Evolutionary conservation across 2,329 filamentous ascomycete genomes (phyloP).

Genomic region (Lachnellula cervina): DNA sequence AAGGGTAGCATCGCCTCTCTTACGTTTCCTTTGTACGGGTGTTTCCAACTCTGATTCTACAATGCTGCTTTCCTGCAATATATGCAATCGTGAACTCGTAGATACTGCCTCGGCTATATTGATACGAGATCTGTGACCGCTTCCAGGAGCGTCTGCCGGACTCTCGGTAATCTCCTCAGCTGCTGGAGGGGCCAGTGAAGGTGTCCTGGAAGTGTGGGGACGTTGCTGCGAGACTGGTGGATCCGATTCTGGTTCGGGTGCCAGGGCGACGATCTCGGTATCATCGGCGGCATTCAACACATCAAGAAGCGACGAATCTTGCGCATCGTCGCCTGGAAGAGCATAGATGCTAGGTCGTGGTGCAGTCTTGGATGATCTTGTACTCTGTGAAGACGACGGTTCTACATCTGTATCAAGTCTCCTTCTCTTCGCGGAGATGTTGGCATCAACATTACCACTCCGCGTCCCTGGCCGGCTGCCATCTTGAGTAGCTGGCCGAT

Average conservation of each 20-base stretch:
- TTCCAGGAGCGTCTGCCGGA: conserved; percentile 50
- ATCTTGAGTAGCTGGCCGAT: conserved; percentile 1
- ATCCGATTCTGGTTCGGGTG: neutral
- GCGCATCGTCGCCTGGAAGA: conserved; percentile 16
- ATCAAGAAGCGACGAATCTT: conserved; percentile 5
- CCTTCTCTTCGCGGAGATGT: conserved; percentile 31
- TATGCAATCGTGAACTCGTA: conserved; percentile 15
- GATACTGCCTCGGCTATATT: conserved; percentile 31
- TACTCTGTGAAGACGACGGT: conserved; percentile 22
- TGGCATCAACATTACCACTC: conserved; percentile 26
- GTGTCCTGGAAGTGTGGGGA: conserved; percentile 9
- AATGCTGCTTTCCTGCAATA: conserved; percentile 8
- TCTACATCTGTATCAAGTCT: conserved; percentile 24
- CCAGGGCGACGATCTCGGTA: neutral
- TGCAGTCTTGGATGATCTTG: conserved; percentile 21
- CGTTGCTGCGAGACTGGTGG: neutral
- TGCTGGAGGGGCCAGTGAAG: conserved; percentile 2
- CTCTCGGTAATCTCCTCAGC: conserved; percentile 49
- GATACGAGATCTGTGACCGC: conserved; percentile 47
- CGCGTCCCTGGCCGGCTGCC: conserved; percentile 5
- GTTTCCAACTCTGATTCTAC: conserved; percentile 6
- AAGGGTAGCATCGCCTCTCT: conserved; percentile 11
- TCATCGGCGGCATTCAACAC: conserved; percentile 1
- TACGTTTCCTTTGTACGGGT: conserved; percentile 22
- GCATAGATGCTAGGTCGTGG: conserved; percentile 23